phyloP scores from a whole-genome alignment of 2,329 filamentous ascomycete species.

The Colletotrichum spinosum region DNA sequence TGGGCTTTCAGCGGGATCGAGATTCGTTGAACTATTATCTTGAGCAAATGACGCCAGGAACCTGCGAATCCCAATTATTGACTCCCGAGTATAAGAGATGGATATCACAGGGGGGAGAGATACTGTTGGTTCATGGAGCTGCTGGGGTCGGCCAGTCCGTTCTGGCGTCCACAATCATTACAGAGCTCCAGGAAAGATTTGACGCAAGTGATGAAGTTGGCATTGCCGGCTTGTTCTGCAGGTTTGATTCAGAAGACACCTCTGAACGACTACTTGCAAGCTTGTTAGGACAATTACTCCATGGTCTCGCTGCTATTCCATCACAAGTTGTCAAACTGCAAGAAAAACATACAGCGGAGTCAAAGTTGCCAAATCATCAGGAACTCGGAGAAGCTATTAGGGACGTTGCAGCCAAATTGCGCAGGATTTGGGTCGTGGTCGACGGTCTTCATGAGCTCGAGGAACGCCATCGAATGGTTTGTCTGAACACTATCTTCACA shows the following conservation, averaged over 20 bases:
- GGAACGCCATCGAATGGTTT: no score
- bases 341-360: neutral
- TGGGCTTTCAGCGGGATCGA: neutral
- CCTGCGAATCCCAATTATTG: neutral
- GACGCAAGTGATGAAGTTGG: neutral
- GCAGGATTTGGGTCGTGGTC: neutral
- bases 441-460: neutral
- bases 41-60: neutral
- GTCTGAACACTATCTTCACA: no score
- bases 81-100: neutral
- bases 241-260: neutral
- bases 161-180: neutral
- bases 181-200: neutral
- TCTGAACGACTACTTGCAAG: neutral
- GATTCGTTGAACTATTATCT: neutral
- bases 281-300: neutral
- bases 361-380: neutral
- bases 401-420: neutral
- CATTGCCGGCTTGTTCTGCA: neutral
- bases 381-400: neutral
- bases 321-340: neutral
- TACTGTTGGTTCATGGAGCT: neutral
- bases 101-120: neutral
- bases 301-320: neutral
- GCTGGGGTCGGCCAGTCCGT: neutral